These are phyloP conservation scores for Albifimbria verrucaria DNA, from an alignment of 2,329 filamentous ascomycete genomes.

Conservation along the genomic window DNA sequence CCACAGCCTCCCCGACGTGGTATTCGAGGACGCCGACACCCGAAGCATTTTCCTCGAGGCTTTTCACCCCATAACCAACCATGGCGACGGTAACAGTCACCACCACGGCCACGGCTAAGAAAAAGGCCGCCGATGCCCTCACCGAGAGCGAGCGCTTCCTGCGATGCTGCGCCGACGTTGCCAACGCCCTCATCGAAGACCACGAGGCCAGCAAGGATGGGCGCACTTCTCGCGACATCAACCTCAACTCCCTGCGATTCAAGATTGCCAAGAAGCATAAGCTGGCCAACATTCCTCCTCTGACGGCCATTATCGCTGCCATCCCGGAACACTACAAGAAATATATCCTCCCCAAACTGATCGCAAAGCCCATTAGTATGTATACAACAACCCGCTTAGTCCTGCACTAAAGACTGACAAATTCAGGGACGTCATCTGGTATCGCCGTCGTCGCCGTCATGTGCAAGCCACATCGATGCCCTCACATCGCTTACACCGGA, in stretches of 20 bases:
- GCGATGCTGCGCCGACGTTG: slow-evolving; percentile 92
- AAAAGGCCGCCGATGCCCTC: slow-evolving; percentile 69
- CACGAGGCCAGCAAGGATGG: slow-evolving; percentile 79
- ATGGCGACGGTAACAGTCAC: slow-evolving; percentile 57
- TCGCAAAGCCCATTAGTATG: slow-evolving; percentile 90
- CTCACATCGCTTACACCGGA: slow-evolving; percentile 96
- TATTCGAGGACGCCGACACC: no score
- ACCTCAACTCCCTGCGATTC: slow-evolving; percentile 82
- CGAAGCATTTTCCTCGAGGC: background rate
- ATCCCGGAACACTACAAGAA: slow-evolving; percentile 99
- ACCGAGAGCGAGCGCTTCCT: slow-evolving; percentile 95
- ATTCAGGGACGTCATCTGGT: slow-evolving; percentile 82
- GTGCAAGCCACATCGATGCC: slow-evolving; percentile 98
- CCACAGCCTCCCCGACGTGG: no score
- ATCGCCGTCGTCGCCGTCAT: slow-evolving; percentile 98
- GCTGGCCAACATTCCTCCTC: slow-evolving; percentile 79
- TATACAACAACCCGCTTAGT: background rate
- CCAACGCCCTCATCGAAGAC: slow-evolving; percentile 89
- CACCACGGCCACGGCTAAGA: slow-evolving; percentile 66
- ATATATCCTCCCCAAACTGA: slow-evolving; percentile 92
- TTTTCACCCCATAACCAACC: background rate
- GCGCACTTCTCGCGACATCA: slow-evolving; percentile 78
- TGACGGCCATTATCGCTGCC: slow-evolving; percentile 95
- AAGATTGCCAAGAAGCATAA: slow-evolving; percentile 92
- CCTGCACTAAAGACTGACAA: slow-evolving; percentile 7